Conservation (phyloP, 371 early-diverging fungal species). For the Zychaea mexicana region DNA sequence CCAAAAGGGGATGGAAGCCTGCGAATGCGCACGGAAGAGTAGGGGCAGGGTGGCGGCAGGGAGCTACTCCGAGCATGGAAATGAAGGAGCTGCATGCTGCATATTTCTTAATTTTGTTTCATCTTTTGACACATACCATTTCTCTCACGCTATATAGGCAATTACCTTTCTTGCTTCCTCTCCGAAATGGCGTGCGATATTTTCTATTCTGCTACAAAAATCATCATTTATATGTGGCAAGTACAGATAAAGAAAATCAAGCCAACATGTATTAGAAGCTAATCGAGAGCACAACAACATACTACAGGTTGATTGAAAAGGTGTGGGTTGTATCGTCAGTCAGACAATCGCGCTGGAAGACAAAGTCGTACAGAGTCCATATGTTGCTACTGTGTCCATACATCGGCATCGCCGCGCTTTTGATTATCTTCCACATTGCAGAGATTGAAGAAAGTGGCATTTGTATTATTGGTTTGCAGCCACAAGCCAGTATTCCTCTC, state of each 20-base stretch:
- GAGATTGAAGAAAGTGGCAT: conserved; percentile 36
- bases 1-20: too few species aligned
- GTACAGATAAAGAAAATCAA: too few species aligned
- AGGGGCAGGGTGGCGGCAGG: too few species aligned
- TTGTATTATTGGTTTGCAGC: conserved; percentile 52
- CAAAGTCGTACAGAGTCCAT: conserved; percentile 42
- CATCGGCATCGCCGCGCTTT: conserved; percentile 43
- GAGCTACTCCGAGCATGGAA: too few species aligned
- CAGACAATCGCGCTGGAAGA: conserved; percentile 30
- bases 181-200: conserved; percentile 32
- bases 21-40: too few species aligned
- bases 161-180: conserved; percentile 29
- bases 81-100: too few species aligned
- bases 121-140: too few species aligned
- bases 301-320: conserved; percentile 29
- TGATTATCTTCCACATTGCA: conserved; percentile 47
- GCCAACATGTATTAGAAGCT: too few species aligned
- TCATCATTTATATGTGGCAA: conserved; percentile 37
- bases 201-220: conserved; percentile 33
- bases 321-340: conserved; percentile 41
- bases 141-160: conserved; percentile 15
- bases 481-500: conserved; percentile 45
- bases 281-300: too few species aligned
- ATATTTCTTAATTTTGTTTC: conserved; percentile 6
- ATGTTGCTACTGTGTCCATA: conserved; percentile 42